Evolutionary conservation across 1,284 basidiomycete genomes (phyloP).

Genomic region (Sanguinoderma infundibulare): DNA sequence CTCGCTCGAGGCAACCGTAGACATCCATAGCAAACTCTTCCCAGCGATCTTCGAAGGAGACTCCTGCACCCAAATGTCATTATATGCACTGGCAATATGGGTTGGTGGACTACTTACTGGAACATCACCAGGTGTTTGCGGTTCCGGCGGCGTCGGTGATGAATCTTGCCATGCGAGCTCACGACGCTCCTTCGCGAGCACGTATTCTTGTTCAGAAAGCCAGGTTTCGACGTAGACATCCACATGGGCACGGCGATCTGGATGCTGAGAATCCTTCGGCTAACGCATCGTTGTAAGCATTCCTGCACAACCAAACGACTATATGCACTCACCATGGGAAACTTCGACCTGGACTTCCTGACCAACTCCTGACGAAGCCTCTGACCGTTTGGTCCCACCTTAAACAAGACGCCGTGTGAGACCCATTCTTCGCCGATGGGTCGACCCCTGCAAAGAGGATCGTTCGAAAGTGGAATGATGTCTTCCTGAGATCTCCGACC

Average conservation of each 20-base stretch:
- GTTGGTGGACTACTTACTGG: constrained; percentile 24
- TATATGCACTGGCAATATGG: background rate
- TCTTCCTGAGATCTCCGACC: constrained; percentile 35
- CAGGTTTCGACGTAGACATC: constrained; percentile 76
- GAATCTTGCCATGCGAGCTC: constrained; percentile 71
- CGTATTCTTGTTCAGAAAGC: constrained; percentile 76
- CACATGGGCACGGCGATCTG: constrained; percentile 66
- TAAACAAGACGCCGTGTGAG: constrained; percentile 66
- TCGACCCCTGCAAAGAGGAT: constrained; percentile 55
- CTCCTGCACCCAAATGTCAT: constrained; percentile 26
- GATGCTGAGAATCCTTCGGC: constrained; percentile 79
- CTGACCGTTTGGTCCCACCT: constrained; percentile 72
- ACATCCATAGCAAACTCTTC: constrained; percentile 52
- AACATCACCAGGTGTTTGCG: constrained; percentile 42
- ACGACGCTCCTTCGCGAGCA: constrained; percentile 60
- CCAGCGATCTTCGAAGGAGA: constrained; percentile 41
- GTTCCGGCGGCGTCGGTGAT: constrained; percentile 36
- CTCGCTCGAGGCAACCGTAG: constrained; percentile 35
- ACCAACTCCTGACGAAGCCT: constrained; percentile 68
- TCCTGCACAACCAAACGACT: constrained; percentile 5
- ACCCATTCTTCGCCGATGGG: constrained; percentile 79
- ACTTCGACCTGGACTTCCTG: constrained; percentile 69
- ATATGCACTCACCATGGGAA: constrained; percentile 63
- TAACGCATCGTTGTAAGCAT: constrained; percentile 33
- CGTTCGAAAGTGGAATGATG: constrained; percentile 47